Evolutionary conservation across 768 basidiomycete species (phyloP).

Genomic region (Rhodocollybia butyracea): DNA sequence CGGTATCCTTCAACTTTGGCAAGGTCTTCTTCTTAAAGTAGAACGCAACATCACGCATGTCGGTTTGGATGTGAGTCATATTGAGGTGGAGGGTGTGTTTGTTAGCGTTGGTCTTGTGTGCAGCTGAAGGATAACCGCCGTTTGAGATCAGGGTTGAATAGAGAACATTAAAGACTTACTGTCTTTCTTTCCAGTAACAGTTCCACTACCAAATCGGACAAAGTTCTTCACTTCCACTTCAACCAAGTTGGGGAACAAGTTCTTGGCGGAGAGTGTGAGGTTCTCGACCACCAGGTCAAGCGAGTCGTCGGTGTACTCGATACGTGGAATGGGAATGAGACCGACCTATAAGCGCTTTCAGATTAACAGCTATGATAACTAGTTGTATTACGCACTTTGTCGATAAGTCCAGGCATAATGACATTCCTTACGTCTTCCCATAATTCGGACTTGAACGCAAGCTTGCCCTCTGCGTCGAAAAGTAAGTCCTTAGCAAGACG

Average conservation of each 20-base stretch:
- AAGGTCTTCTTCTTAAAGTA: slow-evolving; percentile 85
- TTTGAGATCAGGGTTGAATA: not conserved
- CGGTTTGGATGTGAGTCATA: slow-evolving; percentile 85
- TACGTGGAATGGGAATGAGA: slow-evolving; percentile 86
- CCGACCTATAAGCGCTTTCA: slow-evolving; percentile 43
- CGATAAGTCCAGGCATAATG: slow-evolving; percentile 76
- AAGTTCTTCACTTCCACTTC: slow-evolving; percentile 76
- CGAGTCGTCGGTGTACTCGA: slow-evolving; percentile 87
- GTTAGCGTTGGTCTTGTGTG: slow-evolving; percentile 20
- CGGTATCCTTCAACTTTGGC: slow-evolving; percentile 76
- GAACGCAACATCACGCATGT: slow-evolving; percentile 92
- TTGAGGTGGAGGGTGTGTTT: slow-evolving; percentile 75
- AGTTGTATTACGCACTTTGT: slow-evolving; percentile 46
- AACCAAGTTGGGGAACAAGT: slow-evolving; percentile 83
- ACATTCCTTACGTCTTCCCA: slow-evolving; percentile 87
- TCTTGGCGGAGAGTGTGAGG: slow-evolving; percentile 81
- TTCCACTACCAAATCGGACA: slow-evolving; percentile 53
- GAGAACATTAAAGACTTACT: not conserved
- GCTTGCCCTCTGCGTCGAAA: slow-evolving; percentile 74
- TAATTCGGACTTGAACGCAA: slow-evolving; percentile 85
- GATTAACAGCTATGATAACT: not conserved
- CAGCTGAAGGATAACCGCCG: slow-evolving; percentile 23
- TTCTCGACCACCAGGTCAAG: slow-evolving; percentile 94
- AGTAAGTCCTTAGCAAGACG: slow-evolving; percentile 81
- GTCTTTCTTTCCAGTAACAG: slow-evolving; percentile 2